phyloP scores from a whole-genome alignment of 441 rosid species.

The Adansonia gregorii region DNA sequence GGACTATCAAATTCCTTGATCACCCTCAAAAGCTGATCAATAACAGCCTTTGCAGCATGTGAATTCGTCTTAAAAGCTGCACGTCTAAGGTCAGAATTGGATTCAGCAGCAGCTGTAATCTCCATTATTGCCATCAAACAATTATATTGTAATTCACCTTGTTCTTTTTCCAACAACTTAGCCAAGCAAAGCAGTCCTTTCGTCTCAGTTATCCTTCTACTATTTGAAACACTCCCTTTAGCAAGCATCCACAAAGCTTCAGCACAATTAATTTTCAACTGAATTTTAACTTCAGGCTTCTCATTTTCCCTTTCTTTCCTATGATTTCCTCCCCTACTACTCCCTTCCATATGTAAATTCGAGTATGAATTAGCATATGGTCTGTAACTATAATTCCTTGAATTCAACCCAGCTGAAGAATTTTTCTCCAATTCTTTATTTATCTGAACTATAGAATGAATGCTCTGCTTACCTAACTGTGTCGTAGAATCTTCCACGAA shows the following conservation, averaged over 20 bases:
- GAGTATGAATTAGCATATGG: conserved; percentile 36
- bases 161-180: conserved; percentile 57
- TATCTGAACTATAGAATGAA: conserved; percentile 63
- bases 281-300: conserved; percentile 51
- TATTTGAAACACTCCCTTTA: conserved; percentile 53
- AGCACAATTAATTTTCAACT: conserved; percentile 53
- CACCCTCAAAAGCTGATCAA: conserved; percentile 60
- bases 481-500: conserved; percentile 43
- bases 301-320: conserved; percentile 63
- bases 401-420: conserved; percentile 23
- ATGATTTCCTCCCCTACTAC: conserved; percentile 43
- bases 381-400: conserved; percentile 32
- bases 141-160: conserved; percentile 56
- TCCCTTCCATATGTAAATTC: conserved; percentile 35
- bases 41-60: conserved; percentile 67
- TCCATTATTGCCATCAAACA: conserved; percentile 41
- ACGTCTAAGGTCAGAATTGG: conserved; percentile 57
- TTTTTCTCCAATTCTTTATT: conserved; percentile 53
- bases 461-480: conserved; percentile 48
- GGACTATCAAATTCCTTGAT: conserved; percentile 49
- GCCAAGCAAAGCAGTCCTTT: conserved; percentile 73
- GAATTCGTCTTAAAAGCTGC: conserved; percentile 68
- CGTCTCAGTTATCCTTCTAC: conserved; percentile 65
- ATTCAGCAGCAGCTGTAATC: conserved; percentile 67
- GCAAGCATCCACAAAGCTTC: conserved; percentile 72